Percentiles rank a stretch among this genome's conserved stretches.
Evolutionary conservation across 2,329 filamentous ascomycete genomes (phyloP).

Genomic region (Xylaria sp.): DNA sequence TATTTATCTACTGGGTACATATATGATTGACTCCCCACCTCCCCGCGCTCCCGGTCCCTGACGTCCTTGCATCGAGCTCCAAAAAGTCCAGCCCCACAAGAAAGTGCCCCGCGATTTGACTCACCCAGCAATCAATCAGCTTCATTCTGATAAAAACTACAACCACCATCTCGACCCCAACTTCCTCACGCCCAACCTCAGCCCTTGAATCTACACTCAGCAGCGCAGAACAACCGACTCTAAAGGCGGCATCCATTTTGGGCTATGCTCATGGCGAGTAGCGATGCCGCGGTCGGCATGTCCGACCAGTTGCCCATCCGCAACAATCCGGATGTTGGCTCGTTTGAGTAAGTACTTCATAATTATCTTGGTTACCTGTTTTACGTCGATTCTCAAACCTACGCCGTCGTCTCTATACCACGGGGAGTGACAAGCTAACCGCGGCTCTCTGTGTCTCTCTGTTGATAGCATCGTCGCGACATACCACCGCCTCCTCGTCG

Average conservation of each 20-base stretch:
- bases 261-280: slow-evolving; percentile 37
- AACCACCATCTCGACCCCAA: neutral
- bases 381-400: neutral
- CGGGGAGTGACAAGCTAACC: neutral
- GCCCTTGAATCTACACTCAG: neutral
- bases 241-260: neutral
- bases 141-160: neutral
- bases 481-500: slow-evolving; percentile 65
- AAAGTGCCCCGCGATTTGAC: slow-evolving; percentile 39
- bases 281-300: slow-evolving; percentile 31
- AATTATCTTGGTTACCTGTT: neutral
- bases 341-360: slow-evolving; percentile 44
- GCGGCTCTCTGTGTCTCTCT: neutral
- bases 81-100: slow-evolving; percentile 17
- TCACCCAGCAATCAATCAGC: slow-evolving; percentile 23
- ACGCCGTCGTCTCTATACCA: neutral
- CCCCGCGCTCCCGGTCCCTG: neutral
- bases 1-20: too few relatives aligned
- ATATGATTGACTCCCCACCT: neutral
- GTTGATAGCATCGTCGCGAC: slow-evolving; percentile 63
- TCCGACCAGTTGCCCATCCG: slow-evolving; percentile 44
- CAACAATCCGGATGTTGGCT: slow-evolving; percentile 46
- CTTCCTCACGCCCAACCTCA: neutral
- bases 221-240: neutral
- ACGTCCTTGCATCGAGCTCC: slow-evolving; percentile 15